These are phyloP conservation scores for Cardamine occulta DNA, from an alignment of 345 rosid genomes.

Conservation along the genomic window DNA sequence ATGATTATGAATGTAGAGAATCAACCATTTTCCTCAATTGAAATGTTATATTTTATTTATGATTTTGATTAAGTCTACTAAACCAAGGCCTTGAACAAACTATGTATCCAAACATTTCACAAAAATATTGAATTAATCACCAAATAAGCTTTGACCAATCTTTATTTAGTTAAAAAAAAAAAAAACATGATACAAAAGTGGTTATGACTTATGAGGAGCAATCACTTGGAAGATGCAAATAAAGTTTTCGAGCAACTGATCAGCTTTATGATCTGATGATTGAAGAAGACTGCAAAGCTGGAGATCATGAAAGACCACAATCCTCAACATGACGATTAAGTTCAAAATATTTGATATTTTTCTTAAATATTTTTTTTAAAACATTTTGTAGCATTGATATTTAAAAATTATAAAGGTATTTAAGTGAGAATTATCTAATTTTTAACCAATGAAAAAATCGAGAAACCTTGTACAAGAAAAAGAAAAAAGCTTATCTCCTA, in stretches of 20 bases:
- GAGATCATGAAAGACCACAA: too few species aligned
- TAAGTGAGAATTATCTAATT: neutral
- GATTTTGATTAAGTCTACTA: neutral
- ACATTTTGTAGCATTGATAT: too few species aligned
- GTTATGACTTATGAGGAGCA: slow-evolving; percentile 61
- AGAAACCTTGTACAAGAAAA: neutral
- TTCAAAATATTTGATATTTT: too few species aligned
- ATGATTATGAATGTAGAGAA: slow-evolving; percentile 23
- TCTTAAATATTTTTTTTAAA: too few species aligned
- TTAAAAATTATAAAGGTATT: too few species aligned
- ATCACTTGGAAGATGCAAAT: slow-evolving; percentile 83
- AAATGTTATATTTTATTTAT: slow-evolving; percentile 3
- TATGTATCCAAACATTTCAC: neutral
- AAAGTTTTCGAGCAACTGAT: slow-evolving; percentile 82
- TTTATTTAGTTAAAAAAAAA: too few species aligned
- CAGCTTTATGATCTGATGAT: slow-evolving; percentile 84
- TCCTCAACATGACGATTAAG: too few species aligned
- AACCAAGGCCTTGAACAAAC: neutral
- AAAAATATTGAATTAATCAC: neutral
- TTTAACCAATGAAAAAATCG: neutral
- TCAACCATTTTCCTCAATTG: slow-evolving; percentile 1
- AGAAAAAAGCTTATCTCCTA: neutral
- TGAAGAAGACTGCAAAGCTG: slow-evolving; percentile 86
- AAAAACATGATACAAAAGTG: too few species aligned
- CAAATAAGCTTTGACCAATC: too few species aligned